Evolutionary conservation across 73 alveolate species (phyloP), one percentile per base, ranked within the genome.

Genomic region (Tetrahymena borealis): DNA sequence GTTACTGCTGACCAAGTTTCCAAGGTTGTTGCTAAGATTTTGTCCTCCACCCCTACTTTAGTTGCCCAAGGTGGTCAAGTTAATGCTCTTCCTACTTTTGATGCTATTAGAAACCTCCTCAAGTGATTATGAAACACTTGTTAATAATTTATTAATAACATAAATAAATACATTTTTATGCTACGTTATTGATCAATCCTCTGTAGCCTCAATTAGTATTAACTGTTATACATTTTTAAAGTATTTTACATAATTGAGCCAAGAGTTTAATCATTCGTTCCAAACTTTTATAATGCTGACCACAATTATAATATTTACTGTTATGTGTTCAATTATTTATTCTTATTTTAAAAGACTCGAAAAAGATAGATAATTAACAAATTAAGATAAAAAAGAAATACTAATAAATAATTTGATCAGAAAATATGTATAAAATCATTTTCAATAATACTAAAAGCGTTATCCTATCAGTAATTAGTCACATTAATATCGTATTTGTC

Each of bases 41-140:
- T 93, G 91, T 38, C 77, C 78, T 39, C 37, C 8, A 85, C 39
- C 38, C 95, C 95, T 39, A 93, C 95, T 24, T 85, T 93, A 79
- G 95, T 93, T 16, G 95, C 95, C 39, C 93, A 93, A 93, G 95
- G 95, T 39, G 92, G 95, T 38, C 91, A 79, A 39, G 95, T 92
- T 13, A 93, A 93, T 40, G 91, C 93, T 40, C 91, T 93, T 36
- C 95, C 95, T 15, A 16, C 95, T 39, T 93, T 37, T 33, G 95
- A 93, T 40, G 90, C 90, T 35, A 90, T 93, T 15, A 79, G 90
- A 90, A 93, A 93, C 78, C 95, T 79, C 90, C 78, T 93, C 78
- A 93, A 93, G 33, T 93, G 95, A 93, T 38, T 31, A 39, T 39
- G 38, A 36, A 18, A 90, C 41, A 38, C 41, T 38, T 90, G n/a